Evolutionary conservation across 108 stramenopile species (phyloP), one percentile per base, ranked within the genome.

Genomic region (Pseudonitzschia pungens): DNA sequence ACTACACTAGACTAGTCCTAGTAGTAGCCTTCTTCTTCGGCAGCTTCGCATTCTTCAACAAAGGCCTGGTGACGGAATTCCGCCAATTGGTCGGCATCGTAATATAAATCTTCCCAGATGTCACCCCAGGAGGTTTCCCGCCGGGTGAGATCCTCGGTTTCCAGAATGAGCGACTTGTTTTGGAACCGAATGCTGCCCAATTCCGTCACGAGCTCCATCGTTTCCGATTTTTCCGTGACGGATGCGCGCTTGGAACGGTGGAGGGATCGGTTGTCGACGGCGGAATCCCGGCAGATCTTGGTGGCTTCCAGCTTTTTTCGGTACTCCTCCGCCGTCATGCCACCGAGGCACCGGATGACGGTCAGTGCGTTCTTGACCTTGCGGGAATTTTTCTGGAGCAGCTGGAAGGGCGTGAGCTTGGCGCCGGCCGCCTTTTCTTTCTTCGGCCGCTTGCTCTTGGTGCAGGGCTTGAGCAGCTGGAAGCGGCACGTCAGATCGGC

Each of bases 401-500:
- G 5, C 18, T 48, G 7, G 18, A 48, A 18, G 16, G 45, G 45
- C 14, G 45, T 48, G 45, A 48, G 45, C 10, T 48, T 36, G 2
- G 4, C 6, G 4, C n/a, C n/a, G n/a, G 4, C 36, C 36, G 36
- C 3, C 10, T 48, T 14, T 18, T 18, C 7, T 12, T 48, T 48
- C 45, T 48, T 4, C 16, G 10, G 10, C 45, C 45, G 1, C 9
- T 4, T 18, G 45, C 16, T 48, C 45, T 48, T 48, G 1, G 5
- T 14, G 45, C 7, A 18, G 4, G 98, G 98, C 84, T 99, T 98
- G 60, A 98, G 76, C 76, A 99, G 97, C 84, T 99, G 98, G 69
- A 99, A 99, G 40, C 90, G 93, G 76, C 98, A 99, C 96, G 97
- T 97, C 62, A 99, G 89, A 1, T 96, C 96, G 62, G 97, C 96